Conservation (phyloP, 108 stramenopile species). For the Skeletonema costatum region DNA sequence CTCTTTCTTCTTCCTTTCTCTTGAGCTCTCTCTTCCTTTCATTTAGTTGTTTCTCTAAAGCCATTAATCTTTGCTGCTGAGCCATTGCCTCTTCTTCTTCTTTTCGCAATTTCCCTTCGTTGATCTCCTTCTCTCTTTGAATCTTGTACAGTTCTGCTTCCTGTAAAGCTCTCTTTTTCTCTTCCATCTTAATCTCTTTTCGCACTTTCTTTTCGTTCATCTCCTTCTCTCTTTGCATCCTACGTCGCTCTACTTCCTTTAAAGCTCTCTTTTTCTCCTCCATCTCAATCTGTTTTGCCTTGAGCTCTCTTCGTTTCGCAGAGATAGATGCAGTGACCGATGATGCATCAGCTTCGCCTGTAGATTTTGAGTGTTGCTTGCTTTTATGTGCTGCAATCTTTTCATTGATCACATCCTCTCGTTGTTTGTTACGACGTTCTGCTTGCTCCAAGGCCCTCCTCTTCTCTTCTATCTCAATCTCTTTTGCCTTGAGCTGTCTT, state of each 20-base stretch:
- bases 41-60: neutral
- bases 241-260: neutral
- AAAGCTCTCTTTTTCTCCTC: constrained; percentile 2
- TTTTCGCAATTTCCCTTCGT: neutral
- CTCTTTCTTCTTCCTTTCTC: neutral
- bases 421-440: neutral
- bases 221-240: neutral
- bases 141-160: neutral
- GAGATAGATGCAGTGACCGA: neutral
- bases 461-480: neutral
- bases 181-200: neutral
- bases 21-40: neutral
- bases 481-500: neutral
- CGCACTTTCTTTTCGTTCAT: too few species aligned
- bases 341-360: neutral
- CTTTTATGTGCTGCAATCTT: neutral
- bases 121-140: neutral
- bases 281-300: neutral
- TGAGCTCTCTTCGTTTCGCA: neutral
- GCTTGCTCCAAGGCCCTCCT: neutral
- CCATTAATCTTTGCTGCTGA: neutral
- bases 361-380: neutral
- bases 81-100: neutral
- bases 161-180: neutral
- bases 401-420: neutral